Conservation (phyloP, 75 land plant genomes). For the Pinus tabuliformis region DNA sequence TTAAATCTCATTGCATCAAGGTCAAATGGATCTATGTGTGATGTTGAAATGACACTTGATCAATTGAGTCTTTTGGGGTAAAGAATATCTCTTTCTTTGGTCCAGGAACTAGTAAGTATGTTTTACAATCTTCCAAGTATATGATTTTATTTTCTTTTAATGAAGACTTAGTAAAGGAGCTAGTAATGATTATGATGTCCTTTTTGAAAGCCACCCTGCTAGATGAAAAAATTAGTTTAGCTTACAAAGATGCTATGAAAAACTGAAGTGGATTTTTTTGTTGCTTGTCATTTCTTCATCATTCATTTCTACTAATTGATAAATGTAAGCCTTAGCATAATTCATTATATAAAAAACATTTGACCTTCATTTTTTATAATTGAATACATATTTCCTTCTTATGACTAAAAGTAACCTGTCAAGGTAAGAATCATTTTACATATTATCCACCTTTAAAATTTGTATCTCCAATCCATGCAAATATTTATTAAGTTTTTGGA, state of each 20-base stretch:
- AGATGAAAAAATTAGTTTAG: background rate
- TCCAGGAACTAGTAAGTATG: conserved; percentile 51
- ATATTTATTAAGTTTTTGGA: background rate
- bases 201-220: background rate
- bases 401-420: background rate
- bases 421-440: background rate
- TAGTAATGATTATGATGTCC: background rate
- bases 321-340: background rate
- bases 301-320: background rate
- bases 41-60: conserved; percentile 96
- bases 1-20: conserved; percentile 76
- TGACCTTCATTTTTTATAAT: background rate
- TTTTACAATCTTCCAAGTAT: conserved; percentile 5
- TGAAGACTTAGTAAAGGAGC: background rate
- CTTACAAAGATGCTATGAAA: background rate
- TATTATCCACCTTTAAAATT: background rate
- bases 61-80: conserved; percentile 89
- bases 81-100: conserved; percentile 67
- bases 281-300: background rate
- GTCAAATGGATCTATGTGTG: conserved; percentile 89
- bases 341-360: background rate
- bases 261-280: background rate
- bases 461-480: background rate
- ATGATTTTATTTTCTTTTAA: background rate
- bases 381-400: background rate